Conservation (phyloP, 1,284 basidiomycete genomes). For the Tremellales sp. region DNA sequence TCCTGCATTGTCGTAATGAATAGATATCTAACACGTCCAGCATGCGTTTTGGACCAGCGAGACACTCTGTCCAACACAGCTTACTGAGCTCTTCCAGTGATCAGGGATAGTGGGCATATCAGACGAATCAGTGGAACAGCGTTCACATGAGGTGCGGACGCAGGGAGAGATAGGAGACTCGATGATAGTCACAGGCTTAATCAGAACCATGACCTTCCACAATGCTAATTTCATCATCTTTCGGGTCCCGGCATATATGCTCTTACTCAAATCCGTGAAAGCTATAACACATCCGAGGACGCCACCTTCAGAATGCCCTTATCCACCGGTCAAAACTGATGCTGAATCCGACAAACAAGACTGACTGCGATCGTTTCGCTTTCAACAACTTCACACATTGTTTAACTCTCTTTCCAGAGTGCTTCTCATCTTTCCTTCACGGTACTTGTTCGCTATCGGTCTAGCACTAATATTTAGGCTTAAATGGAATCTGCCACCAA, state of each 20-base stretch:
- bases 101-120: no score
- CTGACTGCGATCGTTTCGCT: constrained; percentile 62
- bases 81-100: no score
- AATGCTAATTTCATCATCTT: constrained; percentile 66
- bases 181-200: no score
- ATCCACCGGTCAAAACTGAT: constrained; percentile 55
- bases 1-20: no score
- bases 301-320: constrained; percentile 55
- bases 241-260: constrained; percentile 61
- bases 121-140: no score
- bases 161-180: no score
- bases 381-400: constrained; percentile 62
- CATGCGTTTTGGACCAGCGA: no score
- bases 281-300: constrained; percentile 59
- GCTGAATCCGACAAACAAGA: constrained; percentile 53
- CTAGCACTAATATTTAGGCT: constrained; percentile 63
- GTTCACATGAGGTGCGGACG: no score
- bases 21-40: no score
- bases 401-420: constrained; percentile 62
- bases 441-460: constrained; percentile 65
- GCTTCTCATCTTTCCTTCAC: constrained; percentile 53
- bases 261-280: constrained; percentile 58
- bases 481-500: constrained; percentile 65
- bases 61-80: no score
- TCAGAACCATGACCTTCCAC: no score